Evolutionary conservation across 208 protist species (phyloP), one percentile per base, ranked within the genome.

Genomic region (Trypanosoma rangeli): DNA sequence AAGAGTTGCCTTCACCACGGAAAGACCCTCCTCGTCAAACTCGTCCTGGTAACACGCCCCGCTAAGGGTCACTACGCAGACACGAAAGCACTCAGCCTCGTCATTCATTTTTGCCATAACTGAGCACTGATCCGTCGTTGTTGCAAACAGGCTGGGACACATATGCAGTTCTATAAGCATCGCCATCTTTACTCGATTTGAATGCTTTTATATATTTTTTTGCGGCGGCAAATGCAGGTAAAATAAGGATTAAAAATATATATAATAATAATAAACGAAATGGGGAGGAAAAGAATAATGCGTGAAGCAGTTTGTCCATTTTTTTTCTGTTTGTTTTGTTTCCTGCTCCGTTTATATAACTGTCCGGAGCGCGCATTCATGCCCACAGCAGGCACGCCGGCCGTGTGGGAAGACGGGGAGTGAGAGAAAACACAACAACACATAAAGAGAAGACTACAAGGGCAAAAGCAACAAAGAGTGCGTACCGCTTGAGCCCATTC

Each of bases 31-130:
- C 62, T 93, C 82, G 66, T 81, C 75, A 68, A 86, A 81, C 42
- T 81, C 73, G 48, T 74, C 69, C 33, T 81, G 52, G 68, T 87
- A 96, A 42, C 76, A 92, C 0, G 56, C 57, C 5, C 80, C 78
- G 5, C 48, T 62, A 20, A 66, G 31, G 33, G 54, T 61, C 18
- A 79, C 70, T n/a, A 82, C 84, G 50, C 77, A 84, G 5, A 96
- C 15, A 9, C 61, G 65, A 13, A 96, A 67, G 39, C 68, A 61
- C 33, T 92, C 76, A 28, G 83, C 83, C 35, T 54, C 64, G 0
- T 85, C 74, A 50, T 71, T 70, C 78, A 94, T 90, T 60, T 70
- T 71, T 5, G 77, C 79, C 87, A 93, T 93, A 57, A 94, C 62
- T 31, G 69, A 78, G 8, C 77, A 65, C 22, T 76, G 70, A 55